Percentiles rank a stretch among this genome's conserved stretches.
These are phyloP conservation scores for Leishmania braziliensis DNA, from an alignment of 208 protist genomes.

Conservation along the genomic window DNA sequence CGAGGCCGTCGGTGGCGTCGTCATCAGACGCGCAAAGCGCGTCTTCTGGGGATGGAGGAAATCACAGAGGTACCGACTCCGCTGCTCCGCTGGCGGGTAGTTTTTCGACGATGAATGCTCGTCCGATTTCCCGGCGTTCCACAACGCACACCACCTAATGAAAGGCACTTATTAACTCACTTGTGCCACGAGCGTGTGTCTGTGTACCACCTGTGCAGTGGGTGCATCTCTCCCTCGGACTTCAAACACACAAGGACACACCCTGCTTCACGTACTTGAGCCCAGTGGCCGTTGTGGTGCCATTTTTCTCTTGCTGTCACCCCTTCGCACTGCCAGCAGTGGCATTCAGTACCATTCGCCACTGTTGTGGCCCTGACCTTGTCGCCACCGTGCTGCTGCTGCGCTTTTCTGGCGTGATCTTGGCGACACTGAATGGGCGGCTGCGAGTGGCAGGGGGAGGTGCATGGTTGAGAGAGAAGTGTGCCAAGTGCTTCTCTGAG, in stretches of 20 bases:
- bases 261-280: too few relatives aligned
- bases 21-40: neutral
- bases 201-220: neutral
- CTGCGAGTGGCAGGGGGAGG: too few relatives aligned
- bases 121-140: slow-evolving; percentile 32
- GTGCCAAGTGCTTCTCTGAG: neutral
- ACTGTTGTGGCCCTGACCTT: too few relatives aligned
- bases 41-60: neutral
- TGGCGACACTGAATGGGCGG: too few relatives aligned
- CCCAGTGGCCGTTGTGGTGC: too few relatives aligned
- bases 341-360: too few relatives aligned
- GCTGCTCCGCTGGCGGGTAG: neutral
- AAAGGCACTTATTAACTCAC: neutral
- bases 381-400: too few relatives aligned
- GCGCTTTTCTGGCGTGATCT: too few relatives aligned
- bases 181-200: neutral
- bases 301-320: too few relatives aligned
- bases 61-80: neutral
- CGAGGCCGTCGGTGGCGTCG: neutral
- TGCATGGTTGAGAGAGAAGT: too few relatives aligned
- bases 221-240: neutral
- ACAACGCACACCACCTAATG: slow-evolving; percentile 7
- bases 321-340: too few relatives aligned
- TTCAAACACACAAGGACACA: neutral
- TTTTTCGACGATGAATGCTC: slow-evolving; percentile 17